A percentile compares a stretch with the other conserved stretches of the same genome.
These are phyloP conservation scores for Nyssa sinensis DNA, from an alignment of 148 eudicot genomes.

Conservation along the genomic window DNA sequence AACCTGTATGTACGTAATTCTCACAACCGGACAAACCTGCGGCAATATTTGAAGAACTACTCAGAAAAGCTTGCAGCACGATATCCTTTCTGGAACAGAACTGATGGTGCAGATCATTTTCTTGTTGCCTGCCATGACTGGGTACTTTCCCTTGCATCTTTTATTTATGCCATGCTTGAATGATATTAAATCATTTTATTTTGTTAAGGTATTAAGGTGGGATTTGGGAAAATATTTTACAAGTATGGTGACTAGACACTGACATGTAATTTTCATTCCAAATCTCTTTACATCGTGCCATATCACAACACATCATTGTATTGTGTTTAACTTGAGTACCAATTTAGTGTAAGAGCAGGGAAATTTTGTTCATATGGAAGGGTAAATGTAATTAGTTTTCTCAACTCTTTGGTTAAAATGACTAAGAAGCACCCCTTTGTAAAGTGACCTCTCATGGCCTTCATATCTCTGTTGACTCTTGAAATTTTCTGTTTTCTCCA, in stretches of 20 bases:
- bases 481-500: neutral
- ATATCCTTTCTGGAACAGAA: slow-evolving; percentile 86
- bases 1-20: slow-evolving; percentile 57
- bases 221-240: too few species aligned
- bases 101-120: slow-evolving; percentile 88
- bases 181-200: neutral
- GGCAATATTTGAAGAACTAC: slow-evolving; percentile 58
- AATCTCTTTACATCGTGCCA: neutral
- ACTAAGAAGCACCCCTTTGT: neutral
- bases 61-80: slow-evolving; percentile 61
- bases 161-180: neutral
- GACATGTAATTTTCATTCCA: neutral
- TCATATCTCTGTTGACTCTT: neutral
- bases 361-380: neutral
- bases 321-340: neutral
- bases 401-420: neutral
- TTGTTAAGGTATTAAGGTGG: neutral
- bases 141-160: slow-evolving; percentile 41
- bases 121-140: slow-evolving; percentile 95
- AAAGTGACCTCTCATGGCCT: neutral
- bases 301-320: neutral
- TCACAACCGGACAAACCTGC: slow-evolving; percentile 58
- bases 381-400: neutral
- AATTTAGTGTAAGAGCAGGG: neutral
- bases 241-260: neutral